Percentiles rank a stretch among this genome's conserved stretches.
Evolutionary conservation across 768 basidiomycete species (phyloP).

Genomic region (Termitomyces sp.): DNA sequence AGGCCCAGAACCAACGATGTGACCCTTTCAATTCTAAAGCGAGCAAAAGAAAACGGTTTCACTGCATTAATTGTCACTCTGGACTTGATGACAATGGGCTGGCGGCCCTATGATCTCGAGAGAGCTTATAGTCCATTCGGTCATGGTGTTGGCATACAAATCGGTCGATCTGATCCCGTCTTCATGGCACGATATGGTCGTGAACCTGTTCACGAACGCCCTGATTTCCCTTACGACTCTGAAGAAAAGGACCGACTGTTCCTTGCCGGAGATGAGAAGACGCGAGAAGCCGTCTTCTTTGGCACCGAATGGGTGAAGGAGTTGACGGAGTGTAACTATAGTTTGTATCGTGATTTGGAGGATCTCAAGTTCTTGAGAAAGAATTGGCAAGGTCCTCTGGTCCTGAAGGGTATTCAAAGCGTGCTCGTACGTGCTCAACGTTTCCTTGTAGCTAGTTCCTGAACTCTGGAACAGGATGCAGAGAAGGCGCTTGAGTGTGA

Average conservation of each 20-base stretch:
- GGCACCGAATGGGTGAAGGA: conserved; percentile 58
- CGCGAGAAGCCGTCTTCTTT: conserved; percentile 34
- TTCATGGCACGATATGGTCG: conserved; percentile 61
- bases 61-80: conserved; percentile 73
- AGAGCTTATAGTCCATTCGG: conserved; percentile 60
- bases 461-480: conserved; percentile 45
- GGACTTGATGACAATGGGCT: conserved; percentile 69
- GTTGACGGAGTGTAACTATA: conserved; percentile 43
- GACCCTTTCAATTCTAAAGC: conserved; percentile 57
- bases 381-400: conserved; percentile 73
- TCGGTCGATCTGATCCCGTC: conserved; percentile 70
- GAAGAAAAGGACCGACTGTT: conserved; percentile 36
- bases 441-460: neutral
- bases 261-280: conserved; percentile 42
- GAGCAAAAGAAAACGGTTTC: conserved; percentile 64
- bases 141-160: conserved; percentile 61
- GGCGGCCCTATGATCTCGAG: conserved; percentile 73
- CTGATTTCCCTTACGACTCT: conserved; percentile 58
- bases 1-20: conserved; percentile 63
- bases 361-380: conserved; percentile 62
- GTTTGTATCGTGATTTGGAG: conserved; percentile 63
- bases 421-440: conserved; percentile 37
- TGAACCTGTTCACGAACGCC: conserved; percentile 36
- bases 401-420: conserved; percentile 75
- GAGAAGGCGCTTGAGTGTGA: conserved; percentile 61